Base-by-base conservation (phyloP, 1,139 yeast species). In the Yamadazyma sp. region DNA sequence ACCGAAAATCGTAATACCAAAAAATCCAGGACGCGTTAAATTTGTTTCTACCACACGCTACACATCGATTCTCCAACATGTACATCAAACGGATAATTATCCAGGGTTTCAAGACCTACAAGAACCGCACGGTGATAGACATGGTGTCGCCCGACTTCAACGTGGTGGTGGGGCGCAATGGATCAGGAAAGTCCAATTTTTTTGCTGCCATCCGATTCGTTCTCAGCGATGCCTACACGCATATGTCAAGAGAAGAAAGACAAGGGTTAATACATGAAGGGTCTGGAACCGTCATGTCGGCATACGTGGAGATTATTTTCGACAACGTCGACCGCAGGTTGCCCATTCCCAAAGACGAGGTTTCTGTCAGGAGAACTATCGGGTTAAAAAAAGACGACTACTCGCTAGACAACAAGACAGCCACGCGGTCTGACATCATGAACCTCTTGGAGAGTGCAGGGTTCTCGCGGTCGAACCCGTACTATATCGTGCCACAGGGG, bases 401-500 rank as follows among this genome's bases (percentile, higher is more conserved):
- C 62, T 82, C 92, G 12, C 62, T 89, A 36, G 91, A 91, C 60
- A 83, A 83, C 38, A 83, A 80, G 52, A 75, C 87, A 14, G 87
- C 92, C 4, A 83, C 94, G 2, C 78, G 89, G 52, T 73, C 87
- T 2, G 98, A 91, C 57, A 76, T 91, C 15, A 81, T 83, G 81
- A 85, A 87, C 49, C 64, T 88, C 47, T 69, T 94, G 31, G 98
- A 92, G 59, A 83, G 88, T 54, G 96, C 96, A 0, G 98, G 98
- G 0, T 89, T 92, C 55, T 86, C 96, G 1, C 75, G 87, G 44
- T 82, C 91, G 3, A 91, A 89, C 49, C 97, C 98, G 0, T 92
- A 91, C 61, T 92, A 92, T 60, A 91, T 92, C 52, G 98, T 92
- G 3, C 98, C 98, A 0, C 99, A 92, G 61, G 99, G 99, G 12